phyloP scores from a whole-genome alignment of 306 rosid species.

The Glycine latifolia region DNA sequence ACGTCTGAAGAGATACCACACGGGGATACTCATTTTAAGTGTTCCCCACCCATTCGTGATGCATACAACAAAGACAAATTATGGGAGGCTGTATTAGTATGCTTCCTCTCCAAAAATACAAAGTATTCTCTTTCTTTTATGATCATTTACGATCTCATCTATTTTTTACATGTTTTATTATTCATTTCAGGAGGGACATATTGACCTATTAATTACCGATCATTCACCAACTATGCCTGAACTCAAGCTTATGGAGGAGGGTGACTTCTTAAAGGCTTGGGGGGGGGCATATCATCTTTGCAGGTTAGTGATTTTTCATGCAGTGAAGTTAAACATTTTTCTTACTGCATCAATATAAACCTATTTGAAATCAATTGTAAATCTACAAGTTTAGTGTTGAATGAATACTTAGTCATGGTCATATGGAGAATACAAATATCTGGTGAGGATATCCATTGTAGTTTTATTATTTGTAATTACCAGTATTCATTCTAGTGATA shows the following conservation, averaged over 20 bases:
- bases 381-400: constrained; percentile 25
- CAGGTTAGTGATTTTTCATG: constrained; percentile 64
- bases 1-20: constrained; percentile 77
- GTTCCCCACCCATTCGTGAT: constrained; percentile 93
- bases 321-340: constrained; percentile 9
- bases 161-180: constrained; percentile 13
- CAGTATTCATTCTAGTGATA: no score
- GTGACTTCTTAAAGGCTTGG: constrained; percentile 88
- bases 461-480: no score
- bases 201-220: constrained; percentile 86
- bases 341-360: neutral
- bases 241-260: constrained; percentile 84
- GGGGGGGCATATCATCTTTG: constrained; percentile 96
- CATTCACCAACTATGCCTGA: constrained; percentile 88
- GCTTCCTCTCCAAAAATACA: constrained; percentile 17
- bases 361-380: neutral
- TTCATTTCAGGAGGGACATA: constrained; percentile 75
- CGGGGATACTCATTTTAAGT: constrained; percentile 90
- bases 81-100: constrained; percentile 85
- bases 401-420: neutral
- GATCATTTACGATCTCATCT: constrained; percentile 5
- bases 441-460: no score
- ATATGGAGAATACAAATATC: neutral
- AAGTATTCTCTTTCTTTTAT: constrained; percentile 3
- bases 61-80: constrained; percentile 77